Conservation (phyloP, 2,329 filamentous ascomycete genomes). For the Waltergamsia citrina region DNA sequence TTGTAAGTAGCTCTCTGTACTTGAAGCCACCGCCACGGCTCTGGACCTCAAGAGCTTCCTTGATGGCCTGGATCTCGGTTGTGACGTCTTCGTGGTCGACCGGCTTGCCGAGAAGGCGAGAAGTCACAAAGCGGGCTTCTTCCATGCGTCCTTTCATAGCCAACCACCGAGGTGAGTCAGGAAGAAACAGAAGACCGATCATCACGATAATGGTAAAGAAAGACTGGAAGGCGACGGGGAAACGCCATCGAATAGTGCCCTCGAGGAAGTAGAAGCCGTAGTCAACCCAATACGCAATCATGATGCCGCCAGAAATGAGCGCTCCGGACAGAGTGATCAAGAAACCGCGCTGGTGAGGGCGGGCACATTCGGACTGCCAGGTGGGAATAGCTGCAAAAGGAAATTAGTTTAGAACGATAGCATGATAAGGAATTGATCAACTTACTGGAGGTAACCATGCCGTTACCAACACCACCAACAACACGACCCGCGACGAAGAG, state of each 20-base stretch:
- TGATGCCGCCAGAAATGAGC: conserved; percentile 17
- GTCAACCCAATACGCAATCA: conserved; percentile 20
- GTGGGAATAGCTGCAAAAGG: conserved; percentile 12
- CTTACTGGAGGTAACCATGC: conserved; percentile 15
- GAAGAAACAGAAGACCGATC: conserved; percentile 42
- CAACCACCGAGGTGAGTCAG: conserved; percentile 33
- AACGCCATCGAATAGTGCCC: conserved; percentile 19
- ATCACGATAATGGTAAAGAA: conserved; percentile 33
- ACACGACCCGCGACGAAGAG: conserved; percentile 14
- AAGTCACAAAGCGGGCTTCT: conserved; percentile 14
- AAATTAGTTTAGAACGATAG: neutral
- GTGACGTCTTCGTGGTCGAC: conserved; percentile 14
- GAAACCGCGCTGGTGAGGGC: conserved; percentile 15
- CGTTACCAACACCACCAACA: conserved; percentile 16
- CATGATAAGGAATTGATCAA: neutral
- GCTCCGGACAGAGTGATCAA: conserved; percentile 16
- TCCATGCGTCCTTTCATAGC: conserved; percentile 25
- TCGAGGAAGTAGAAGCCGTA: conserved; percentile 20
- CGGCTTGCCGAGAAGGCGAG: conserved; percentile 13
- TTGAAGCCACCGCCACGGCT: conserved; percentile 17
- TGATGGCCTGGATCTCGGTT: conserved; percentile 33
- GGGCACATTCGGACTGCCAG: conserved; percentile 18
- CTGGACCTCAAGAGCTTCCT: conserved; percentile 15
- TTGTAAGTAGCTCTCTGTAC: conserved; percentile 27
- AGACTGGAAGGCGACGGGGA: conserved; percentile 19